Evolutionary conservation across 352 stramenopile species (phyloP), one percentile per base, ranked within the genome.

Genomic region (Aphanomyces astaci): DNA sequence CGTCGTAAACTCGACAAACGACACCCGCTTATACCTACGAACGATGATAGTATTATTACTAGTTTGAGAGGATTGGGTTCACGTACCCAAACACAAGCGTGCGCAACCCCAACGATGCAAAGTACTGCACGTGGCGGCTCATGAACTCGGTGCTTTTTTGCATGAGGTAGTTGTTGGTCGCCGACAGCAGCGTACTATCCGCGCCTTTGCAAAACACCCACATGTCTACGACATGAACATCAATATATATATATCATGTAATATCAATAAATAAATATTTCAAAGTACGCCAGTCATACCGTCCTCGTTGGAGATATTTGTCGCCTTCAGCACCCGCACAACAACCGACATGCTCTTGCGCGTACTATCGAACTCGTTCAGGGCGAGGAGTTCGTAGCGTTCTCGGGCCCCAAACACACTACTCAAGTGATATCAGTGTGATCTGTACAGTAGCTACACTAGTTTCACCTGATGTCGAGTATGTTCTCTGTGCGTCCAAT

Each of bases 321-420:
- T 45, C 28, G 17, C 7, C 15, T 28, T 39, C 11, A 30, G 31
- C 15, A 83, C 78, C 63, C 87, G 82, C 7, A 90, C 84, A 1
- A 91, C 78, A 3, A 93, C 84, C 0, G 82, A 92, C 86, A 93
- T 95, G 51, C 86, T 93, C 60, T 92, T 93, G 13, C 85, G 69
- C 1, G 86, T 90, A 54, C 86, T 94, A 66, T 94, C 87, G 31
- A 94, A 94, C 49, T 96, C 87, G 51, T 94, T 95, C 5, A 94
- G 53, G 5, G 85, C 87, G 5, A 95, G 64, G 9, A 95, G 40
- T 53, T 84, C 84, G 45, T 91, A 93, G 3, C 75, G 82, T 52
- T 94, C 85, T 0, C 68, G 64, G 19, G 86, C 73, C 0, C 85
- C 84, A 56, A 95, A 95, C 30, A 94, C 74, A 0, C 81, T 80